Percentiles rank a stretch among this genome's conserved stretches.
Conservation (phyloP, 2,329 filamentous ascomycete genomes). For the Thielaviopsis populi region DNA sequence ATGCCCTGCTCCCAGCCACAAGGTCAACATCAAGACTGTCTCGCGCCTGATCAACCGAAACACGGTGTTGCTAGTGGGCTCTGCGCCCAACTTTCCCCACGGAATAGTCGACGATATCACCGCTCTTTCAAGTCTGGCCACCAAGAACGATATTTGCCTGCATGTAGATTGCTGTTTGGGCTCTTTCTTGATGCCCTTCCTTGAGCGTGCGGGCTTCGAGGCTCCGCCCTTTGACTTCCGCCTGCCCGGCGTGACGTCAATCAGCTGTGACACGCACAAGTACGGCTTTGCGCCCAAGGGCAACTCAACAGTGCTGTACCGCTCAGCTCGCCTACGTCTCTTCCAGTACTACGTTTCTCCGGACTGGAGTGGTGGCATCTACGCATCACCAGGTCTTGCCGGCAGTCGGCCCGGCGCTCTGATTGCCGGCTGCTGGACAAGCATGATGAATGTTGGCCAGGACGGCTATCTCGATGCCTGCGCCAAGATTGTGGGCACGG, state of each 20-base stretch:
- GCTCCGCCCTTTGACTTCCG: conserved; percentile 83
- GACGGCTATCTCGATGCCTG: conserved; percentile 77
- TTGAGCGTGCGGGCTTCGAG: conserved; percentile 87
- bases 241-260: conserved; percentile 83
- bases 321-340: conserved; percentile 57
- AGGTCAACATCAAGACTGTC: conserved; percentile 65
- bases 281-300: conserved; percentile 98
- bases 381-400: conserved; percentile 82
- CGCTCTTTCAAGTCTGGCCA: conserved; percentile 65
- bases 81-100: conserved; percentile 93
- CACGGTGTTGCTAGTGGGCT: conserved; percentile 84
- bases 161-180: conserved; percentile 97
- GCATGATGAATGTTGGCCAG: conserved; percentile 76
- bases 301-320: conserved; percentile 86
- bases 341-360: conserved; percentile 96
- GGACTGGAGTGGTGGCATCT: conserved; percentile 91
- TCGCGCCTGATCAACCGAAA: conserved; percentile 83
- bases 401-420: conserved; percentile 84
- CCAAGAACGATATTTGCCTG: conserved; percentile 65
- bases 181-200: conserved; percentile 84
- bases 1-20: conserved; percentile 73
- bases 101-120: conserved; percentile 95
- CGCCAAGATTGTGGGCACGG: conserved; percentile 70
- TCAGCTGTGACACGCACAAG: conserved; percentile 95
- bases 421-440: conserved; percentile 92